These are phyloP conservation scores for Botryobasidium botryosum DNA, from an alignment of 768 basidiomycete genomes.

Conservation along the genomic window DNA sequence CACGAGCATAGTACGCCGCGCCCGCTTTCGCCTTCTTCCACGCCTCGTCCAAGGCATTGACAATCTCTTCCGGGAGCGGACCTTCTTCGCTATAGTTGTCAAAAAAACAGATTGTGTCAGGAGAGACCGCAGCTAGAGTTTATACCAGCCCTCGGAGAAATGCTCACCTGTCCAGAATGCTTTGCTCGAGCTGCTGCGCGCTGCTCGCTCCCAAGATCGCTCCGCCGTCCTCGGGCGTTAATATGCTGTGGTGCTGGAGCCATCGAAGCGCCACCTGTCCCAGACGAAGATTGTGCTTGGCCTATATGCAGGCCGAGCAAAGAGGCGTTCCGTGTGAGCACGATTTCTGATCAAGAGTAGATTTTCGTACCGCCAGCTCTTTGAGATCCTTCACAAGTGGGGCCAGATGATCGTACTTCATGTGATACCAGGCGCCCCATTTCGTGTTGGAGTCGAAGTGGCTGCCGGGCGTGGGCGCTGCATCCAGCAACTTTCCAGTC, in stretches of 20 bases:
- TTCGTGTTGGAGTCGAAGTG: too few species aligned
- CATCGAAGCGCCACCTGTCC: constrained; percentile 44
- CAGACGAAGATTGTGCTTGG: constrained; percentile 30
- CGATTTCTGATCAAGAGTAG: too few species aligned
- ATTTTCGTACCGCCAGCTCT: constrained; percentile 26
- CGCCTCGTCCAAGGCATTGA: constrained; percentile 11
- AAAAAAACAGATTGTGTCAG: too few species aligned
- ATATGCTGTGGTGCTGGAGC: constrained; percentile 38
- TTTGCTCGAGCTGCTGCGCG: constrained; percentile 4
- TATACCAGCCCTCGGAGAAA: background rate
- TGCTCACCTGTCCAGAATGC: background rate
- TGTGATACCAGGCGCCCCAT: constrained; percentile 29
- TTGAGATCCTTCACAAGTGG: constrained; percentile 28
- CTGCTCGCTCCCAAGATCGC: constrained; percentile 11
- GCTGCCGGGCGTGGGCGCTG: too few species aligned
- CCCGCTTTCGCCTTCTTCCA: too few species aligned
- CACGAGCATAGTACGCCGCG: too few species aligned
- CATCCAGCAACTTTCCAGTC: too few species aligned
- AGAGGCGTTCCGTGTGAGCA: too few species aligned
- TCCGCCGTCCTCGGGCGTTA: constrained; percentile 18
- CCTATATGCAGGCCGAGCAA: constrained; percentile 17
- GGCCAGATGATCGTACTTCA: constrained; percentile 27
- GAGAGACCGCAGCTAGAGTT: background rate
- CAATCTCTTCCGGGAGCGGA: constrained; percentile 10
- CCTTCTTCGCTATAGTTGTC: constrained; percentile 10